Evolutionary conservation across 2,329 filamentous ascomycete species (phyloP).

Genomic region (Macrophomina pseudophaseolina): DNA sequence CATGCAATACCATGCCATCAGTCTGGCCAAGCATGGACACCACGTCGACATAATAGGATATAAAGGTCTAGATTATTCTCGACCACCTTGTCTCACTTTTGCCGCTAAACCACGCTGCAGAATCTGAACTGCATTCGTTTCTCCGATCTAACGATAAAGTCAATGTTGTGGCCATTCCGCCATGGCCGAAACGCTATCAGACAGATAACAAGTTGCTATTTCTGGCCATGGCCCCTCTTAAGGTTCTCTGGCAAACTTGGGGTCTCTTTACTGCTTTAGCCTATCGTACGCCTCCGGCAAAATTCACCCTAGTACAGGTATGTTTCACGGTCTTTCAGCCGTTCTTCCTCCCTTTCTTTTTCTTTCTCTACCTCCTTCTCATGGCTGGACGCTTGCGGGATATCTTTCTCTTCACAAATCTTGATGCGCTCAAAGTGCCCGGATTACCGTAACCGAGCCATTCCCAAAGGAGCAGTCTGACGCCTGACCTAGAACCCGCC

Average conservation of each 20-base stretch:
- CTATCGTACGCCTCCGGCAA: conserved; percentile 73
- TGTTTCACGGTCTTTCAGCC: neutral
- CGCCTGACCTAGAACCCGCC: conserved; percentile 74
- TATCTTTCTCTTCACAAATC: no score
- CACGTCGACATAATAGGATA: conserved; percentile 88
- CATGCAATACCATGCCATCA: conserved; percentile 98
- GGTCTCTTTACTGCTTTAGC: conserved; percentile 73
- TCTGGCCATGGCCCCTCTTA: conserved; percentile 76
- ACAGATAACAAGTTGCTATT: conserved; percentile 76
- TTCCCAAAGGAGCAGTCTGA: neutral
- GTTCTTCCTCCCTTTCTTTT: neutral
- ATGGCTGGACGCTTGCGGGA: no score
- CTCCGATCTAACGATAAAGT: conserved; percentile 72
- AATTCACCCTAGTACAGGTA: conserved; percentile 85
- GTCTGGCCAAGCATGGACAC: conserved; percentile 81
- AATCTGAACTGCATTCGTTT: conserved; percentile 81
- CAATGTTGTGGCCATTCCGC: conserved; percentile 70
- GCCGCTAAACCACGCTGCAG: conserved; percentile 47
- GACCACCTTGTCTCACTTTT: neutral
- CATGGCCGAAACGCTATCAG: conserved; percentile 69
- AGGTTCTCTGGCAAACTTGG: conserved; percentile 82
- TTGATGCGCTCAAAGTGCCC: no score
- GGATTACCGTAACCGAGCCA: neutral
- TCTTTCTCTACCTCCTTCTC: neutral
- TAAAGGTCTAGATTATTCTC: conserved; percentile 59